These are phyloP conservation scores for Peterozyma toletana DNA, from an alignment of 805 yeast genomes.

Conservation along the genomic window DNA sequence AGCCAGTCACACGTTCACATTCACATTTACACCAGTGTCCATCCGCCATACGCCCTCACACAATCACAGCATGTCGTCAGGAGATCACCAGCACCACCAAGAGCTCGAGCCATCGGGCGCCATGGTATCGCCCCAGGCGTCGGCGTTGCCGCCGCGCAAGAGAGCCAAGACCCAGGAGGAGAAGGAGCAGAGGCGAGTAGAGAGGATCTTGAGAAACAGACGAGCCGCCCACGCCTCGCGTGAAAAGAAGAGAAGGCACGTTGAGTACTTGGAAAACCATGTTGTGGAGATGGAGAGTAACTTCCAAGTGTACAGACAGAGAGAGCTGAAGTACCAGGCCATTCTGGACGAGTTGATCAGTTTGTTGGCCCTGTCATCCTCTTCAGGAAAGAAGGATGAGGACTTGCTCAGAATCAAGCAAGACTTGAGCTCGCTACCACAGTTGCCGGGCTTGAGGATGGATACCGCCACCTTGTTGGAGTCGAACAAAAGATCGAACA, in stretches of 20 bases:
- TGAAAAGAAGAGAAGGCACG: constrained; percentile 90
- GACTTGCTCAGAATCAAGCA: neutral
- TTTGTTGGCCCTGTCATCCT: neutral
- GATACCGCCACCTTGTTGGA: constrained; percentile 13
- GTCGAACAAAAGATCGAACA: constrained; percentile 9
- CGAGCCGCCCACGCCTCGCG: constrained; percentile 97
- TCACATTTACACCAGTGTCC: too few relatives aligned
- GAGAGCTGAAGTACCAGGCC: constrained; percentile 9
- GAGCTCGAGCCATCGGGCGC: too few relatives aligned
- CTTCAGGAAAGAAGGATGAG: neutral
- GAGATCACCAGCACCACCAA: too few relatives aligned
- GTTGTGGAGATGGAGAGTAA: constrained; percentile 33
- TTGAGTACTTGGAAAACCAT: constrained; percentile 72
- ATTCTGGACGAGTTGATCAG: constrained; percentile 11
- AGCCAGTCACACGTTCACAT: too few relatives aligned
- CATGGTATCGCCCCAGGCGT: too few relatives aligned
- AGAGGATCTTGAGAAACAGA: constrained; percentile 86
- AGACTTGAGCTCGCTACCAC: neutral
- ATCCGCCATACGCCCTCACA: too few relatives aligned
- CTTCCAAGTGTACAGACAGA: constrained; percentile 9
- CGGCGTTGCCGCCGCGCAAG: constrained; percentile 78
- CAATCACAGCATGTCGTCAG: too few relatives aligned
- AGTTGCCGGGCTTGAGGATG: constrained; percentile 11
- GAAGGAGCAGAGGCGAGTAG: constrained; percentile 93
- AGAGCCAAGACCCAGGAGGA: constrained; percentile 95